phyloP scores from a whole-genome alignment of 1,284 basidiomycete genomes.

The Pseudozyma pruni region DNA sequence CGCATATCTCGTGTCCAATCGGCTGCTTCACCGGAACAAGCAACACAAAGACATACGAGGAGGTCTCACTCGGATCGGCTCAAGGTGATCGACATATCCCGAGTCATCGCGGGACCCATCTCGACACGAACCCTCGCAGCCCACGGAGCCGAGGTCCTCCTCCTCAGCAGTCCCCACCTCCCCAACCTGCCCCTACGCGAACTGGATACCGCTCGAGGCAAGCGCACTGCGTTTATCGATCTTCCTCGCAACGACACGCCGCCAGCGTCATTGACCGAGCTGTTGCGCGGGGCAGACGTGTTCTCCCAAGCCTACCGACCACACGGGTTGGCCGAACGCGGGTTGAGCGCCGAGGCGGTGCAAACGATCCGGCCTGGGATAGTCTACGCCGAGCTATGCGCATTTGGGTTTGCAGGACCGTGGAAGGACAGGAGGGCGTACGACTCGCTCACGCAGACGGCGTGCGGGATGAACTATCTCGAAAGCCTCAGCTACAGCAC shows the following conservation, averaged over 20 bases:
- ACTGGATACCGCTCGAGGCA: conserved; percentile 75
- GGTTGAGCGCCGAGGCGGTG: conserved; percentile 11
- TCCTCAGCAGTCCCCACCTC: conserved; percentile 73
- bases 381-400: conserved; percentile 74
- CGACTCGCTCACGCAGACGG: conserved; percentile 77
- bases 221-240: conserved; percentile 76
- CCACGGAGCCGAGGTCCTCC: conserved; percentile 75
- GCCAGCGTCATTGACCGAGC: conserved; percentile 65
- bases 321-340: conserved; percentile 7
- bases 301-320: conserved; percentile 76
- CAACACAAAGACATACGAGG: neutral
- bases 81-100: conserved; percentile 33
- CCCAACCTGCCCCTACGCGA: conserved; percentile 74
- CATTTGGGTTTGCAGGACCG: conserved; percentile 75
- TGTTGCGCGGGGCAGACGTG: conserved; percentile 73
- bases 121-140: conserved; percentile 66
- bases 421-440: conserved; percentile 75
- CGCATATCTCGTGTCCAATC: conserved; percentile 14
- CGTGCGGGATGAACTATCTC: conserved; percentile 74
- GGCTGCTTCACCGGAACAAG: neutral
- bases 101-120: conserved; percentile 29
- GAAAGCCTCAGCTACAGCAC: conserved; percentile 72
- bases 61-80: neutral
- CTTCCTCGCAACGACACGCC: conserved; percentile 65
- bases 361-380: conserved; percentile 71